A percentile compares a stretch with the other conserved stretches of the same genome.
phyloP scores from a whole-genome alignment of 441 rosid genomes.

The Biscutella auriculata region DNA sequence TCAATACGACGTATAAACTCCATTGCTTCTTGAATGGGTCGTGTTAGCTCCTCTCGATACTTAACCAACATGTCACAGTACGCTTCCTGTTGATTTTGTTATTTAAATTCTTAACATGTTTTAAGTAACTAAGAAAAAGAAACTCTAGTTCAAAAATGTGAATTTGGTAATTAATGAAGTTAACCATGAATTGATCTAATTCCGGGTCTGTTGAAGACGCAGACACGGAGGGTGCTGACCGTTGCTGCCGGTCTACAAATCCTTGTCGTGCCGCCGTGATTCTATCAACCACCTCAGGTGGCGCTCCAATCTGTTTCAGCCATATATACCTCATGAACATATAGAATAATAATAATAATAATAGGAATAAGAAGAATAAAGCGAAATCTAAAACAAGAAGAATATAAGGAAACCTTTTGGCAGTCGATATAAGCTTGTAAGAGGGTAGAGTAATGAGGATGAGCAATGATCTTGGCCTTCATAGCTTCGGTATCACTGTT shows the following conservation, averaged over 20 bases:
- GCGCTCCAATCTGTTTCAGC: conserved; percentile 70
- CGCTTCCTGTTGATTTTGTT: no score
- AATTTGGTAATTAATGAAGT: no score
- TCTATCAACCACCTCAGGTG: conserved; percentile 67
- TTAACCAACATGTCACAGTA: conserved; percentile 88
- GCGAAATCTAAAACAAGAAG: no score
- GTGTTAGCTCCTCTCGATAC: conserved; percentile 76
- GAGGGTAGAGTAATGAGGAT: conserved; percentile 80
- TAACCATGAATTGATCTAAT: conserved; percentile 95
- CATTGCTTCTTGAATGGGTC: conserved; percentile 94
- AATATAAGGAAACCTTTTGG: conserved; percentile 66
- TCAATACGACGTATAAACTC: conserved; percentile 94
- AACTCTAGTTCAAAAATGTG: no score
- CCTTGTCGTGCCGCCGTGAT: conserved; percentile 63
- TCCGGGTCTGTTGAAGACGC: conserved; percentile 62
- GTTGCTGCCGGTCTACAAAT: conserved; percentile 50
- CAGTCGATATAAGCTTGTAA: conserved; percentile 89
- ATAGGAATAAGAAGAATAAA: background rate
- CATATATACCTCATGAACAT: background rate
- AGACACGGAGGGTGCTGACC: conserved; percentile 41
- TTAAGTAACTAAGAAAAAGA: no score
- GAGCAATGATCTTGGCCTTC: conserved; percentile 86
- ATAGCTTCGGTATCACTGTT: conserved; percentile 46
- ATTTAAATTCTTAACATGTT: no score
- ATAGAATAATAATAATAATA: no score